Base-by-base conservation (phyloP, 1,284 basidiomycete genomes). In the Mrakiaceae sp. region DNA sequence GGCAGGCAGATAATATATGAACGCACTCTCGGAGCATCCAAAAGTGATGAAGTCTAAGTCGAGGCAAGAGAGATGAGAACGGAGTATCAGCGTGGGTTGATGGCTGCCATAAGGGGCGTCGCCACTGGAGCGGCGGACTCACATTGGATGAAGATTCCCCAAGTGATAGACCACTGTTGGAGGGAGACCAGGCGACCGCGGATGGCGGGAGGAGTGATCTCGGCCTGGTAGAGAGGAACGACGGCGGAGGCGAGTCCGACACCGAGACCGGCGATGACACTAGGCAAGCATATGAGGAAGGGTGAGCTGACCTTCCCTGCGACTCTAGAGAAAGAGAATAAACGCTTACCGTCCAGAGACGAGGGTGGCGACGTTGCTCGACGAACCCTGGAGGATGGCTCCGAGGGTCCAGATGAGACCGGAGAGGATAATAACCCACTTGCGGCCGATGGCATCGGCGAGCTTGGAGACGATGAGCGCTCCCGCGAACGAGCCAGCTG, bases 121-220 rank as follows among this genome's bases (percentile, higher is more conserved):
- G 64, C 47, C 50, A 48, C 7, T 47, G 39, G 39, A 54, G 52
- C 4, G 9, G 52, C 61, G 16, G 52, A 86, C 70, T 86, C 81
- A 68, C 87, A 86, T 68, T 87, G 84, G 57, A 87, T 74, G 66
- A 87, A 51, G 55, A 64, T 68, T 11, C 68, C 67, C 66, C 66
- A 67, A 10, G 64, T 69, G 61, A 69, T 70, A 11, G 66, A 78
- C 82, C 86, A 87, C 79, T 88, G 87, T 71, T 89, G 87, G 66
- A 88, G 75, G 5, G 87, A 83, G 52, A 88, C 84, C 68, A 88
- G 80, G 48, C 86, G 83, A 50, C 87, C 87, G 70, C 87, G 85
- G 70, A 88, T 85, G 16, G 79, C 73, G 39, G 85, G 85, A 4
- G 81, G 57, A 6, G 69, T 69, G 58, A 68, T 60, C 49, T 69